These are phyloP conservation scores for Pythium aristosporum DNA, from an alignment of 352 stramenopile genomes.

Conservation along the genomic window DNA sequence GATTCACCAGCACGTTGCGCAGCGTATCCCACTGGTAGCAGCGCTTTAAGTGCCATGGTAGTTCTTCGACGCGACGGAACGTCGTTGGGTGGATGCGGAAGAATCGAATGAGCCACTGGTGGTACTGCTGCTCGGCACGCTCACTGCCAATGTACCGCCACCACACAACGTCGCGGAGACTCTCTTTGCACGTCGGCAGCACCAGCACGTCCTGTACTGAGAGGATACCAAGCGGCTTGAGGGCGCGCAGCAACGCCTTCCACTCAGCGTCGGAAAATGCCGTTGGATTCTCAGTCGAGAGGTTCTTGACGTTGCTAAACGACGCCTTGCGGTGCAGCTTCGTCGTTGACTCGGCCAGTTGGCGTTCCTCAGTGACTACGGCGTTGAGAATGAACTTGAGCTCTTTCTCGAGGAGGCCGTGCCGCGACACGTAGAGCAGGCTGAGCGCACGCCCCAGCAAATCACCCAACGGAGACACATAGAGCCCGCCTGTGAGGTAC, in stretches of 20 bases:
- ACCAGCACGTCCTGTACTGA: constrained; percentile 86
- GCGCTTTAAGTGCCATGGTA: constrained; percentile 92
- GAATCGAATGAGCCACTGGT: constrained; percentile 84
- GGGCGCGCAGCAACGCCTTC: constrained; percentile 65
- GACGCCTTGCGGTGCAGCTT: constrained; percentile 32
- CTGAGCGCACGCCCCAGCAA: constrained; percentile 80
- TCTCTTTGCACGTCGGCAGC: constrained; percentile 86
- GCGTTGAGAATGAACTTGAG: constrained; percentile 77
- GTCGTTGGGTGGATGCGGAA: constrained; percentile 80
- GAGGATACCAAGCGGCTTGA: constrained; percentile 72
- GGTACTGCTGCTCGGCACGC: constrained; percentile 63
- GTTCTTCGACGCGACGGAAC: constrained; percentile 82
- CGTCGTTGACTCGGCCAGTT: constrained; percentile 7
- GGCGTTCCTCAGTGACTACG: constrained; percentile 45
- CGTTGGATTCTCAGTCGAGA: constrained; percentile 29
- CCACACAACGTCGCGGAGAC: constrained; percentile 87
- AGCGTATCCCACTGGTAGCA: constrained; percentile 88
- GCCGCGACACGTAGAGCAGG: constrained; percentile 87
- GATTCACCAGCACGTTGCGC: constrained; percentile 84
- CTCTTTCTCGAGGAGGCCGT: constrained; percentile 88
- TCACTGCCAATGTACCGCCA: constrained; percentile 83
- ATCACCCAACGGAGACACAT: constrained; percentile 52
- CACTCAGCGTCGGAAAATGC: constrained; percentile 73
- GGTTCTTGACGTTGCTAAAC: constrained; percentile 33
- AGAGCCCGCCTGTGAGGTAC: constrained; percentile 68